phyloP scores from a whole-genome alignment of 169 alveolate genomes.

The Plasmodium billcollinsi region DNA sequence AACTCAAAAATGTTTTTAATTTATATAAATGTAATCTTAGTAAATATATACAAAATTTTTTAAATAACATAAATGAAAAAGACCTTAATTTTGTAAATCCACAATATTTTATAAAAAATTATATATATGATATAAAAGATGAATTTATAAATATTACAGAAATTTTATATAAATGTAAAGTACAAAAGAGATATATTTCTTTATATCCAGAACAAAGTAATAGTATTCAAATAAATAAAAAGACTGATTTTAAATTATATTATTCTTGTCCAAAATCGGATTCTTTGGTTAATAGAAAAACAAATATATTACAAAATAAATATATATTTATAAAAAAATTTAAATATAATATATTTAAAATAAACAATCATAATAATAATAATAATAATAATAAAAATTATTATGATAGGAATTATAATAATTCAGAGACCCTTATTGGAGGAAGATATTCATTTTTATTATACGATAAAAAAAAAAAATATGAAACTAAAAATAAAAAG shows the following conservation, averaged over 20 bases:
- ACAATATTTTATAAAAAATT: slow-evolving; percentile 38
- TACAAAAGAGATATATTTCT: slow-evolving; percentile 10
- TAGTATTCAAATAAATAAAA: neutral
- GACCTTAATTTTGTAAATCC: slow-evolving; percentile 11
- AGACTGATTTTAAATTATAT: slow-evolving; percentile 26
- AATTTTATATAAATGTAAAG: slow-evolving; percentile 44
- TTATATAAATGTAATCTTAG: slow-evolving; percentile 28
- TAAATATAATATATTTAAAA: neutral
- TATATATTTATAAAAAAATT: neutral
- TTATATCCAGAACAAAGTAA: neutral
- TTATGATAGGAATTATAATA: neutral
- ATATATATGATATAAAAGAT: slow-evolving; percentile 27
- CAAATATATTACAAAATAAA: neutral
- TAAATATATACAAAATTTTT: slow-evolving; percentile 11
- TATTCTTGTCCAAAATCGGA: neutral
- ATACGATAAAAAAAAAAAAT: neutral
- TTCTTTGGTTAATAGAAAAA: too few relatives aligned
- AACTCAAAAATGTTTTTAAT: slow-evolving; percentile 2
- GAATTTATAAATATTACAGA: slow-evolving; percentile 22
- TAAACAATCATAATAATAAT: neutral
- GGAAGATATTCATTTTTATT: neutral
- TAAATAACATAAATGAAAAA: slow-evolving; percentile 13
- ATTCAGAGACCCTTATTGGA: too few relatives aligned
- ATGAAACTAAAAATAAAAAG: neutral
- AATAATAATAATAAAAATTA: neutral